phyloP scores from a whole-genome alignment of 2,329 filamentous ascomycete species.

The Fusarium sp. region DNA sequence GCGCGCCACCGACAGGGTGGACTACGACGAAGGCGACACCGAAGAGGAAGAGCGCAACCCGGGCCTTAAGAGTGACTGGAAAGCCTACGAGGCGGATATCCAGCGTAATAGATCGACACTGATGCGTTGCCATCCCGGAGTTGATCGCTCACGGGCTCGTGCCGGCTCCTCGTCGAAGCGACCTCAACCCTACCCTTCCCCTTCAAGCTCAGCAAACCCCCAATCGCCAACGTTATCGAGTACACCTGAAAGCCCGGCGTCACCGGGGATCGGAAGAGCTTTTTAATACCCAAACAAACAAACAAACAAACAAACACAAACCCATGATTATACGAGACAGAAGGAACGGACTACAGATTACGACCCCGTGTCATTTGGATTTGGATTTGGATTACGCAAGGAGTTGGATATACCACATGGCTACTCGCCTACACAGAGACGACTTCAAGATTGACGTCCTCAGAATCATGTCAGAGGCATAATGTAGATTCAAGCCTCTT shows the following conservation, averaged over 20 bases:
- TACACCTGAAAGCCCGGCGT: slow-evolving; percentile 10
- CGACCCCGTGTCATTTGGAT: background rate
- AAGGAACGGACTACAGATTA: slow-evolving; percentile 4
- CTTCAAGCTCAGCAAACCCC: slow-evolving; percentile 29
- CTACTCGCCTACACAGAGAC: background rate
- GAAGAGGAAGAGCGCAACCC: slow-evolving; percentile 32
- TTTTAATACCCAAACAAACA: slow-evolving; percentile 6
- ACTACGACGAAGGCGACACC: slow-evolving; percentile 17
- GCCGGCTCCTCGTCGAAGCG: slow-evolving; percentile 22
- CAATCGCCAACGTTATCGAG: slow-evolving; percentile 23
- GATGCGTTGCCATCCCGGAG: slow-evolving; percentile 44
- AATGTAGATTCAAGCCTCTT: slow-evolving; percentile 4
- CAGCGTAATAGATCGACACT: slow-evolving; percentile 44
- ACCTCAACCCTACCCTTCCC: slow-evolving; percentile 24
- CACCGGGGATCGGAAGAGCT: slow-evolving; percentile 21
- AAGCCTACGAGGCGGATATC: slow-evolving; percentile 52
- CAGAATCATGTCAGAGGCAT: background rate
- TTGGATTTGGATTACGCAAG: background rate
- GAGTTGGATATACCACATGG: slow-evolving; percentile 22
- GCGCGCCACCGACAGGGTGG: slow-evolving; percentile 18
- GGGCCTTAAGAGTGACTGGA: slow-evolving; percentile 49
- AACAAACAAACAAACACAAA: background rate
- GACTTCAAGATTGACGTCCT: background rate
- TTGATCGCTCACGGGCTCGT: slow-evolving; percentile 32
- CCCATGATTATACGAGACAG: background rate